phyloP scores from a whole-genome alignment of 768 basidiomycete genomes.

The Nevesoporus exiguus region DNA sequence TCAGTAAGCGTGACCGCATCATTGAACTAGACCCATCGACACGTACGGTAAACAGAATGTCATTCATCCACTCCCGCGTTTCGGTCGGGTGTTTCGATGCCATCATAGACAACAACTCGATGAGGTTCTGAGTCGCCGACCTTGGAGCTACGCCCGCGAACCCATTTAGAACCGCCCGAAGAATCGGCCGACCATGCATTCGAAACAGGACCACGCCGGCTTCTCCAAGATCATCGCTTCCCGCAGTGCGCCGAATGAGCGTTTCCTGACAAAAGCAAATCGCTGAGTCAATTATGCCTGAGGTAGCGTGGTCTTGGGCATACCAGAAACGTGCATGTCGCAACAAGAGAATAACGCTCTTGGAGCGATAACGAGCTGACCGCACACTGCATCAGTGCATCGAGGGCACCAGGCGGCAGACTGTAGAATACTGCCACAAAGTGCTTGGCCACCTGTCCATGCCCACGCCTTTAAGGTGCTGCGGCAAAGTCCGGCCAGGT shows the following conservation, averaged over 20 bases:
- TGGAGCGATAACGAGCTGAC: constrained; percentile 65
- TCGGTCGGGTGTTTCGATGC: constrained; percentile 53
- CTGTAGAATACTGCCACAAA: constrained; percentile 58
- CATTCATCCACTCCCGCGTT: constrained; percentile 67
- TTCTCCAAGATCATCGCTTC: constrained; percentile 56
- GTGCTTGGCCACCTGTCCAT: constrained; percentile 46
- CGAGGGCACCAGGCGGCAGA: constrained; percentile 60
- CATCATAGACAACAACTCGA: constrained; percentile 73
- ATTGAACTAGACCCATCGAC: constrained; percentile 2
- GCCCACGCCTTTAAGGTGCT: not conserved
- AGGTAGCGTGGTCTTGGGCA: constrained; percentile 24
- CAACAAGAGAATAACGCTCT: constrained; percentile 82
- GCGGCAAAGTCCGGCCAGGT: not conserved
- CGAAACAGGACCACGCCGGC: constrained; percentile 51
- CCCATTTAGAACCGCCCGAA: constrained; percentile 71
- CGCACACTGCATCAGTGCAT: constrained; percentile 68
- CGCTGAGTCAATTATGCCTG: not conserved
- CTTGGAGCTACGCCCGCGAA: constrained; percentile 85
- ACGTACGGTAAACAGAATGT: constrained; percentile 63
- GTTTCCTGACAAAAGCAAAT: constrained; percentile 43
- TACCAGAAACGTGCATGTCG: constrained; percentile 81
- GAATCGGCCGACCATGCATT: constrained; percentile 59
- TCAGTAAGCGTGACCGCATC: not conserved
- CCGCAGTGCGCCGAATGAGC: constrained; percentile 61
- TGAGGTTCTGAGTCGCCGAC: constrained; percentile 77